Evolutionary conservation across 2,329 filamentous ascomycete genomes (phyloP), one percentile per base, ranked within the genome.

Genomic region (Xylariaceae sp.): DNA sequence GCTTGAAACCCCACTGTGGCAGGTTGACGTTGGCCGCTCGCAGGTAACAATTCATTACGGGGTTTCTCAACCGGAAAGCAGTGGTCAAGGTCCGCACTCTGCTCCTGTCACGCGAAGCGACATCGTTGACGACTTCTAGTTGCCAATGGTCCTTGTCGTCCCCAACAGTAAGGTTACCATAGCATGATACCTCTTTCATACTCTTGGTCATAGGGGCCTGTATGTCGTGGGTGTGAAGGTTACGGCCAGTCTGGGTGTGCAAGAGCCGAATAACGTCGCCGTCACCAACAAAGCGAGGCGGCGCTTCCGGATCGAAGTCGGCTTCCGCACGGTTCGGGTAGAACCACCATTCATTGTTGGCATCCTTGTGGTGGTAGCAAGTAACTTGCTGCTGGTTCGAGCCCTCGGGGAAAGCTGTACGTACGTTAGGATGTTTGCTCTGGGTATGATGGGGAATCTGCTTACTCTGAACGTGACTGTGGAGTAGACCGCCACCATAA

Each of bases 261-360:
- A 98, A 86, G 16, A 98, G 69, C 47, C 92, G 89, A 49, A 98
- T 76, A 37, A 76, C 65, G 51, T 83, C 75, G 41, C 81, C 80
- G 56, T 98, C 80, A 12, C 75, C 80, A 47, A 95, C 76, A 55
- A 81, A 94, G 41, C 86, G 69, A 22, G 82, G 77, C 37, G 78
- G 72, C n/a, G 67, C 77, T 39, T 85, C 78, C 4, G 76, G 63
- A 50, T 89, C 71, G 53, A 80, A 94, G 13, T 83, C 80, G 16
- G 72, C 63, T 38, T 94, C 76, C 34, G 70, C 63, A 43, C 93
- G 85, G 65, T 90, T 94, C 17, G 92, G 92, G 60, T 95, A 95
- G 64, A 98, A 89, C 65, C 93, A 94, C 92, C 92, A 98, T 60
- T 98, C 92, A 59, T 98, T 98, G 75, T 98, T 98, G 59, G 90